phyloP scores from a whole-genome alignment of 495 filamentous ascomycete genomes.

The Daldinia childiae region DNA sequence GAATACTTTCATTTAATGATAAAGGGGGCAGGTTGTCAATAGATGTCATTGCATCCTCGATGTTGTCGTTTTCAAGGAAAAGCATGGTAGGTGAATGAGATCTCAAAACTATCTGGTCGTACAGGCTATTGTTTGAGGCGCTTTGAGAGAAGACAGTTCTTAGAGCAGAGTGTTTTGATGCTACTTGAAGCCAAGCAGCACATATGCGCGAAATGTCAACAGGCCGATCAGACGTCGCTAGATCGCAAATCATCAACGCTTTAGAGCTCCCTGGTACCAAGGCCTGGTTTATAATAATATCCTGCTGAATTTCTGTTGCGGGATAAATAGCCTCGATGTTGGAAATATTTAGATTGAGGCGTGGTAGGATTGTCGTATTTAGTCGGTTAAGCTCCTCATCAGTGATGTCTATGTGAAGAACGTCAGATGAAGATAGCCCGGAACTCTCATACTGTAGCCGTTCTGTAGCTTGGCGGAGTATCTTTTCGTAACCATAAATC shows the following conservation, averaged over 20 bases:
- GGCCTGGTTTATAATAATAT: slow-evolving; percentile 68
- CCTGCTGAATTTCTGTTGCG: slow-evolving; percentile 74
- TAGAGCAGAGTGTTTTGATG: slow-evolving; percentile 51
- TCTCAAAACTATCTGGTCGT: slow-evolving; percentile 55
- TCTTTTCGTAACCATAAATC: slow-evolving; percentile 66
- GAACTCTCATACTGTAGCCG: slow-evolving; percentile 59
- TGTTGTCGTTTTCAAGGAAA: slow-evolving; percentile 55
- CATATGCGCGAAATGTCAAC: slow-evolving; percentile 56
- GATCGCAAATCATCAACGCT: slow-evolving; percentile 68
- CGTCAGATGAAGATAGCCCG: slow-evolving; percentile 67
- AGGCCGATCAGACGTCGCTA: slow-evolving; percentile 51
- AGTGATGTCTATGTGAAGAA: slow-evolving; percentile 69
- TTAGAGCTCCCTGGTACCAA: slow-evolving; percentile 67
- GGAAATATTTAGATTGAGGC: slow-evolving; percentile 57
- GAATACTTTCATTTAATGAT: slow-evolving; percentile 48
- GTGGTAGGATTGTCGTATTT: slow-evolving; percentile 58
- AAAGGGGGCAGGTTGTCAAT: slow-evolving; percentile 54
- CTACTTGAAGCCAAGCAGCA: slow-evolving; percentile 56
- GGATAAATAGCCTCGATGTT: slow-evolving; percentile 67
- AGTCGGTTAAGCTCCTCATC: slow-evolving; percentile 65
- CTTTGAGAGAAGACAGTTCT: slow-evolving; percentile 58
- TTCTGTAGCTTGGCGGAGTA: slow-evolving; percentile 61
- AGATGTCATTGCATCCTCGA: slow-evolving; percentile 54
- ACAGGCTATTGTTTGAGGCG: slow-evolving; percentile 51
- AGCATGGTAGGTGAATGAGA: slow-evolving; percentile 57